Evolutionary conservation across 1,139 yeast genomes (phyloP).

Genomic region (Suhomyces atakaporum): DNA sequence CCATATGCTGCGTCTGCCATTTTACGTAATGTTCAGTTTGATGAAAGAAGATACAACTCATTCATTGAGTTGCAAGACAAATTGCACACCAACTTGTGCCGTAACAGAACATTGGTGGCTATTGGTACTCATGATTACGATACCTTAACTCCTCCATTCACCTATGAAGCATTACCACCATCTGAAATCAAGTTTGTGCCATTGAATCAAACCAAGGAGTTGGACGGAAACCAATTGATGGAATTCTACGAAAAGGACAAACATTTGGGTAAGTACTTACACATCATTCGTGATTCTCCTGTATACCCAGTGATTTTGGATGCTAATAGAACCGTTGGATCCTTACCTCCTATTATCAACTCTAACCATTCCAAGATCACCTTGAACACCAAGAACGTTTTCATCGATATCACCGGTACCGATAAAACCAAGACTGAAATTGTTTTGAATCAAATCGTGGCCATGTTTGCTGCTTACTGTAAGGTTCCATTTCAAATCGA

Average conservation of each 20-base stretch:
- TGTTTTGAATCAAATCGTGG: conserved; percentile 87
- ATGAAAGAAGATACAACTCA: conserved; percentile 84
- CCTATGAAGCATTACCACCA: conserved; percentile 85
- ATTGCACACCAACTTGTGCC: conserved; percentile 90
- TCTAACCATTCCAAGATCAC: conserved; percentile 89
- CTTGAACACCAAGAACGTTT: conserved; percentile 79
- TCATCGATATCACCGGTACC: conserved; percentile 93
- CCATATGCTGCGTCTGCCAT: conserved; percentile 96
- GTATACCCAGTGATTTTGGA: conserved; percentile 91
- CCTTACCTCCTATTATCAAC: conserved; percentile 96
- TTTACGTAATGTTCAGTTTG: conserved; percentile 78
- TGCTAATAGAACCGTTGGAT: conserved; percentile 73
- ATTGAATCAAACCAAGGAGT: conserved; percentile 75
- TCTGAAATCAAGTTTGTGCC: conserved; percentile 78
- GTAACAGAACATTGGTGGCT: conserved; percentile 95
- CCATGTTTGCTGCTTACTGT: conserved; percentile 93
- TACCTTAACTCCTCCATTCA: conserved; percentile 78
- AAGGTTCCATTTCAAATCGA: conserved; percentile 78
- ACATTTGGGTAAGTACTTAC: conserved; percentile 85
- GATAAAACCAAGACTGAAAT: conserved; percentile 91
- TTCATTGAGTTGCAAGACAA: conserved; percentile 96
- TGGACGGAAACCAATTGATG: conserved; percentile 79
- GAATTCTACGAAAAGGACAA: conserved; percentile 90
- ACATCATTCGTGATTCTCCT: conserved; percentile 84
- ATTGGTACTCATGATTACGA: conserved; percentile 98